A percentile compares a stretch with the other conserved stretches of the same genome.
Evolutionary conservation across 495 filamentous ascomycete genomes (phyloP).

Genomic region (Oleoguttula mirabilis): DNA sequence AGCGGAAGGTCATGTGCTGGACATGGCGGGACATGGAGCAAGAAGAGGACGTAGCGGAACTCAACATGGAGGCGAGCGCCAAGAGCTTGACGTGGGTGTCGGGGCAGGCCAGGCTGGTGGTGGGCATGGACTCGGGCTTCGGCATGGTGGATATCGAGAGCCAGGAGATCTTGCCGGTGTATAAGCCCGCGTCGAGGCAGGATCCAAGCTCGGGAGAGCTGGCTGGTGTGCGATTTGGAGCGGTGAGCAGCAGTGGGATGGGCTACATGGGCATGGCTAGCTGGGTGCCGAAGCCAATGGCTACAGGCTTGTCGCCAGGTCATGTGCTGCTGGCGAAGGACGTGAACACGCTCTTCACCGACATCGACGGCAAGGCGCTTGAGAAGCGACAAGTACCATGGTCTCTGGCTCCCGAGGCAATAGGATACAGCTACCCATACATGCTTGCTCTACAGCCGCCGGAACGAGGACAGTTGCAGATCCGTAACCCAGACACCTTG

Average conservation of each 20-base stretch:
- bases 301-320: slow-evolving; percentile 66
- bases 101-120: slow-evolving; percentile 70
- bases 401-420: slow-evolving; percentile 71
- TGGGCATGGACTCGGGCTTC: slow-evolving; percentile 77
- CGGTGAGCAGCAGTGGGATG: slow-evolving; percentile 65
- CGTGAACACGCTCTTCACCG: slow-evolving; percentile 86
- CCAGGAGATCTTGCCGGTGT: slow-evolving; percentile 57
- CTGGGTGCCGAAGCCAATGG: slow-evolving; percentile 79
- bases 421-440: slow-evolving; percentile 95
- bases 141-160: slow-evolving; percentile 77
- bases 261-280: slow-evolving; percentile 90
- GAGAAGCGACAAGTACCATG: slow-evolving; percentile 84
- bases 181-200: slow-evolving; percentile 56
- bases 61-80: slow-evolving; percentile 64
- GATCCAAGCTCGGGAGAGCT: slow-evolving; percentile 45
- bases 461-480: slow-evolving; percentile 74
- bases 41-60: slow-evolving; percentile 56
- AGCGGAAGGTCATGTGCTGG: slow-evolving; percentile 81
- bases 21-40: slow-evolving; percentile 93
- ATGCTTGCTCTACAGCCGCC: slow-evolving; percentile 74
- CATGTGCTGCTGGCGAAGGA: slow-evolving; percentile 87
- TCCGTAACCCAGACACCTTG: slow-evolving; percentile 84
- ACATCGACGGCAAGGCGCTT: slow-evolving; percentile 65
- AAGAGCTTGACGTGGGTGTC: slow-evolving; percentile 82
- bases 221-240: slow-evolving; percentile 50